Base-by-base conservation (phyloP, 2,329 filamentous ascomycete species). In the Ramichloridium luteum region DNA sequence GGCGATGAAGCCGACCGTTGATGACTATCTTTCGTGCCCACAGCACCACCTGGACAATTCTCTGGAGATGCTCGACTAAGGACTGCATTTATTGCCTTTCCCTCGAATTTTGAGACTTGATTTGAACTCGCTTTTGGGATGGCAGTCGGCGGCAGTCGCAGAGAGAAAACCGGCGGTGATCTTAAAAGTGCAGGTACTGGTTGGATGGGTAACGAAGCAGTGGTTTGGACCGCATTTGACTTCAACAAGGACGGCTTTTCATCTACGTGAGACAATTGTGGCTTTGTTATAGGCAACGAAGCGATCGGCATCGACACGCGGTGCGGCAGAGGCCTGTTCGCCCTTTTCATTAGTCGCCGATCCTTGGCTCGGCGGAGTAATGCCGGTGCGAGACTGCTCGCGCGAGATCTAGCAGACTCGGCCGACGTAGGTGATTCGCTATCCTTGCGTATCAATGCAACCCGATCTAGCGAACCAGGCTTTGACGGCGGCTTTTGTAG, bases 181-280 rank as follows among this genome's bases (percentile, higher is more conserved):
- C 22, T 34, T 37, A 3, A 41, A 20, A 12, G 39, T 22, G 4
- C 42, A n/a, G n/a, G n/a, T n/a, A n/a, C n/a, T n/a, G n/a, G n/a
- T n/a, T n/a, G n/a, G n/a, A n/a, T n/a, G n/a, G n/a, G n/a, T n/a
- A n/a, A n/a, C n/a, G n/a, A n/a, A n/a, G n/a, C 40, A 23, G 39
- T 44, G 26, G 52, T 49, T 32, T 49, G 41, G 4, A 52, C 40
- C 2, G 52, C 47, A 31, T 40, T 50, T 4, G 49, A 47, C 28
- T 39, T 31, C 26, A 43, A 45, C 18, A 41, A 51, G 1, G 49
- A 48, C 5, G 47, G 37, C 12, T n/a, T n/a, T n/a, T n/a, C n/a
- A n/a, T n/a, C n/a, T n/a, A n/a, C n/a, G n/a, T n/a, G n/a, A n/a
- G n/a, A n/a, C n/a, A n/a, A n/a, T n/a, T n/a, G n/a, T n/a, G n/a